phyloP scores from a whole-genome alignment of 257 asterid genomes.

The Ocimum tenuiflorum region DNA sequence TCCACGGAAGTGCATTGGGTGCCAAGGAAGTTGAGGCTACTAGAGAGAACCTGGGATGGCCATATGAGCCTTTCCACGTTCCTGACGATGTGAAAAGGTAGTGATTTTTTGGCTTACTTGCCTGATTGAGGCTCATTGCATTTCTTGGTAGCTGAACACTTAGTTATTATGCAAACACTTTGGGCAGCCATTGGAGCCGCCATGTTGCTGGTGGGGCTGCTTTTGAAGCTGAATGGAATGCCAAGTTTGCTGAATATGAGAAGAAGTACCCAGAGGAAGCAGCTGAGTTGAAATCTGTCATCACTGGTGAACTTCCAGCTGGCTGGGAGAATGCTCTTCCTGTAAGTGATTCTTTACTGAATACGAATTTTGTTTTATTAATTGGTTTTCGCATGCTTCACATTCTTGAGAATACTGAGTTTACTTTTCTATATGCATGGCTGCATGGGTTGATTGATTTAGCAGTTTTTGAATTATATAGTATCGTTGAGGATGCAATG shows the following conservation, averaged over 20 bases:
- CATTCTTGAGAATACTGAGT: background rate
- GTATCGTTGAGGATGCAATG: background rate
- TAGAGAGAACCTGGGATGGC: slow-evolving; percentile 91
- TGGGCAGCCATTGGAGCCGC: slow-evolving; percentile 82
- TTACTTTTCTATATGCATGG: background rate
- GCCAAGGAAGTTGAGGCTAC: slow-evolving; percentile 98
- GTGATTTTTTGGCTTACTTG: slow-evolving; percentile 7
- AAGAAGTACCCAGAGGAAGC: slow-evolving; percentile 81
- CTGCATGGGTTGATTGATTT: background rate
- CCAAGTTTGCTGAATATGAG: slow-evolving; percentile 79
- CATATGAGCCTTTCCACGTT: slow-evolving; percentile 67
- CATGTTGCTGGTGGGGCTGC: slow-evolving; percentile 79
- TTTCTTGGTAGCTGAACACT: slow-evolving; percentile 10
- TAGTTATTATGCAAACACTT: slow-evolving; percentile 12
- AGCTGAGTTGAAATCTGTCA: slow-evolving; percentile 60
- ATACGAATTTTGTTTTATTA: background rate
- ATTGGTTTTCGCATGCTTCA: background rate
- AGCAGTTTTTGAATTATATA: background rate
- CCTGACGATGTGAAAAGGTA: slow-evolving; percentile 96
- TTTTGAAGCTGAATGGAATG: slow-evolving; percentile 83
- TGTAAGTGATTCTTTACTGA: slow-evolving; percentile 37
- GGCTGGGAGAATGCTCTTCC: slow-evolving; percentile 89
- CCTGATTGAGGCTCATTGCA: background rate
- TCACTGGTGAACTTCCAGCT: slow-evolving; percentile 59
- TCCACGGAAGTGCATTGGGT: slow-evolving; percentile 77